phyloP scores from a whole-genome alignment of 768 basidiomycete genomes.

The Mycena pura region DNA sequence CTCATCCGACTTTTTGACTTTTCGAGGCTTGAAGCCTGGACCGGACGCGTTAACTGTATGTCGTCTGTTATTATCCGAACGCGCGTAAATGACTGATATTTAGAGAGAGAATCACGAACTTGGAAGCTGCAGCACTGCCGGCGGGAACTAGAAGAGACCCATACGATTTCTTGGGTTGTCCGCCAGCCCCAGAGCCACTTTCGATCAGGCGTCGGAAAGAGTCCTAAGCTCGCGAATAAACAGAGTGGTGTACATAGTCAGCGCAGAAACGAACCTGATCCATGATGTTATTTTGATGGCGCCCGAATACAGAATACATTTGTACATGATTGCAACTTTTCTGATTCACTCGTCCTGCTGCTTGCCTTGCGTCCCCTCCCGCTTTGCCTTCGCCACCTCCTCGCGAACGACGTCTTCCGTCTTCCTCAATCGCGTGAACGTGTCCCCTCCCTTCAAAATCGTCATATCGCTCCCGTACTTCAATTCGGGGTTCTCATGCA shows the following conservation, averaged over 20 bases:
- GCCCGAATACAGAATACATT: no score
- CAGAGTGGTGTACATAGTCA: not conserved
- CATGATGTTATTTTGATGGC: no score
- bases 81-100: conserved; percentile 1
- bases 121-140: conserved; percentile 28
- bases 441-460: conserved; percentile 54
- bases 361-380: conserved; percentile 27
- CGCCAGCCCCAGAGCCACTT: conserved; percentile 36
- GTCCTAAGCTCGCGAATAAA: conserved; percentile 46
- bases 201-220: conserved; percentile 63
- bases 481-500: conserved; percentile 32
- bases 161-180: conserved; percentile 35
- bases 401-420: conserved; percentile 66
- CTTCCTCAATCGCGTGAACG: conserved; percentile 65
- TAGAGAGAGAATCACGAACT: conserved; percentile 31
- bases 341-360: not conserved
- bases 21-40: conserved; percentile 83
- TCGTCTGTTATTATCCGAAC: conserved; percentile 39
- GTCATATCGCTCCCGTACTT: conserved; percentile 55
- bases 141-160: conserved; percentile 39
- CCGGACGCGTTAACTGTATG: conserved; percentile 58
- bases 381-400: conserved; percentile 51
- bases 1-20: conserved; percentile 65
- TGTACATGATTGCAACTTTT: no score
- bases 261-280: conserved; percentile 38